A percentile compares a stretch with the other conserved stretches of the same genome.
Evolutionary conservation across 2,329 filamentous ascomycete genomes (phyloP).

Genomic region (Chaetomiaceae sp.): DNA sequence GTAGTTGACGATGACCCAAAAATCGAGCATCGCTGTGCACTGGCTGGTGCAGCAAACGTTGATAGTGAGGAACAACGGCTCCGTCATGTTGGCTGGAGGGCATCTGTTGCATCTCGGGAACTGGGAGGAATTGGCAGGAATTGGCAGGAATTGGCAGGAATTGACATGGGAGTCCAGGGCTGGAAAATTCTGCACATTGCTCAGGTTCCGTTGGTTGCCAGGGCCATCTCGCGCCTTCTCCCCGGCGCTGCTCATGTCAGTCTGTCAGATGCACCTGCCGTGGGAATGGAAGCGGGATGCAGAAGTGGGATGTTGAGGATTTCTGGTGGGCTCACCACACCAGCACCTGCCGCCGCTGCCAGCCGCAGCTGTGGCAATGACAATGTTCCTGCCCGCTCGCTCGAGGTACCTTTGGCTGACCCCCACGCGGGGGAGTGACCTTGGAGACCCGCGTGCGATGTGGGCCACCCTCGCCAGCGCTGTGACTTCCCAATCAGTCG

Average conservation of each 20-base stretch:
- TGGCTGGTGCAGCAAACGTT: no score
- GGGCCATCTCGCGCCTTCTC: conserved; percentile 4
- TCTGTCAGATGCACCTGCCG: background rate
- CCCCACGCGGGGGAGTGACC: conserved; percentile 16
- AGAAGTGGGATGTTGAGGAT: conserved; percentile 14
- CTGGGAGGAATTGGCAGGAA: no score
- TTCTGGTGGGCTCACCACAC: conserved; percentile 13
- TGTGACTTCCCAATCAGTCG: conserved; percentile 20
- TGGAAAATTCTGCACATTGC: background rate
- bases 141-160: no score
- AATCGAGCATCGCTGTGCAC: no score
- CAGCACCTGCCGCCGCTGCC: background rate
- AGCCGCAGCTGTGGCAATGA: conserved; percentile 5
- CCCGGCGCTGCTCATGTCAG: no score
- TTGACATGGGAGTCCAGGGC: no score
- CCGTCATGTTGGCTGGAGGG: background rate
- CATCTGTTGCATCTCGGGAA: no score
- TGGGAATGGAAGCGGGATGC: background rate
- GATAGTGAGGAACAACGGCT: no score
- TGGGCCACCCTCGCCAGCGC: background rate
- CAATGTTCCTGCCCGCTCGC: background rate
- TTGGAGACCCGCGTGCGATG: background rate
- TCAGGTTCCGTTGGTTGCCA: background rate
- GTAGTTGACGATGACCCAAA: no score
- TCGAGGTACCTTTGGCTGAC: conserved; percentile 2